phyloP scores from a whole-genome alignment of 2,329 filamentous ascomycete genomes.

The Chalara sp. region DNA sequence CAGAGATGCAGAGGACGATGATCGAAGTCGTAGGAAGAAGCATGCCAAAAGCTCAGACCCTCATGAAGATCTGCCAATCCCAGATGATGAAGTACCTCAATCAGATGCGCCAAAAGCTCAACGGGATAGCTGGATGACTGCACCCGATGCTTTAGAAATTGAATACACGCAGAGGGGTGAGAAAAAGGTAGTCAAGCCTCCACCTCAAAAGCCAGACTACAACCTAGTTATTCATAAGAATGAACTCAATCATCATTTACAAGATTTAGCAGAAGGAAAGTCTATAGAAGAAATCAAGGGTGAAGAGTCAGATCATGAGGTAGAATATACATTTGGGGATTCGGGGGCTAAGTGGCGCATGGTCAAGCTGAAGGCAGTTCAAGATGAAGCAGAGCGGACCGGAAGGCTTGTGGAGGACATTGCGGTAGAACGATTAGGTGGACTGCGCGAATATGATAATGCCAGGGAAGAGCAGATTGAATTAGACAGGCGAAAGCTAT shows the following conservation, averaged over 20 bases:
- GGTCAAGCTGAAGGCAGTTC: conserved; percentile 86
- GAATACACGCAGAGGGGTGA: conserved; percentile 67
- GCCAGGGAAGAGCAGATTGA: conserved; percentile 91
- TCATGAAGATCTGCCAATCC: conserved; percentile 44
- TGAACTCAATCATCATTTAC: conserved; percentile 71
- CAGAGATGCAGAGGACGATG: conserved; percentile 29
- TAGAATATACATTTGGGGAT: conserved; percentile 85
- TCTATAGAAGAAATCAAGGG: conserved; percentile 43
- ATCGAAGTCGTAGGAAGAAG: conserved; percentile 23
- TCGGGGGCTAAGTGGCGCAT: conserved; percentile 89
- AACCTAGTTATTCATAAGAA: conserved; percentile 56
- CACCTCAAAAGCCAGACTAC: conserved; percentile 24
- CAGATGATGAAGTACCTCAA: conserved; percentile 40
- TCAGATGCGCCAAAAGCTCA: conserved; percentile 28
- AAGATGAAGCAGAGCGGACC: conserved; percentile 68
- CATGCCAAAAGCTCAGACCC: conserved; percentile 38
- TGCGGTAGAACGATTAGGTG: conserved; percentile 75
- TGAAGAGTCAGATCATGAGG: conserved; percentile 50
- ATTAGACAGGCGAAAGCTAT: conserved; percentile 72
- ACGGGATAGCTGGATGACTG: conserved; percentile 93
- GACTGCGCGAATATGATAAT: conserved; percentile 80
- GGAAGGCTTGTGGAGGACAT: conserved; percentile 72
- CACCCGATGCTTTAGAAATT: conserved; percentile 71
- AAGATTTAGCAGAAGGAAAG: conserved; percentile 50
- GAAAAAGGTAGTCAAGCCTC: conserved; percentile 44